Base-by-base conservation (phyloP, 257 asterid genomes). In the Craterostigma plantagineum region DNA sequence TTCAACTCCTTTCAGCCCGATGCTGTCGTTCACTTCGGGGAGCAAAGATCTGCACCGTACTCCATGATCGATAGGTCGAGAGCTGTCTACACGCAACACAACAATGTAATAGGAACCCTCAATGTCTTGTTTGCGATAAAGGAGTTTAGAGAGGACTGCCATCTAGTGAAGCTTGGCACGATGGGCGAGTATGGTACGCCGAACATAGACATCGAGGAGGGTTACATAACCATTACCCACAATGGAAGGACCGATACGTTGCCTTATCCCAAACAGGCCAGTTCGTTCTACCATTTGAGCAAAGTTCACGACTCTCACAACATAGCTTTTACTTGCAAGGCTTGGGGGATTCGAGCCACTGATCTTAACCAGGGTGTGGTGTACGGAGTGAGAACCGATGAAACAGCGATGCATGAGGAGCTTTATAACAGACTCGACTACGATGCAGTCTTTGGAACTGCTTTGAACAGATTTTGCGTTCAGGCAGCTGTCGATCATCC, bases 141-240 rank as follows among this genome's bases (percentile, higher is more conserved):
- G 56, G 98, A 87, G 60, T 82, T 58, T 16, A 63, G 73, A 10
- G 95, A 79, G 44, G 95, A 87, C 59, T 87, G 98, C 54, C 98
- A 87, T 67, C 71, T 87, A 1, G 95, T 87, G 68, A 87, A 87
- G 56, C 93, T 87, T 10, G 98, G 95, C 45, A 87, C 98, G 30
- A 87, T 87, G 98, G 98, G 98, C n/a, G 98, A 87, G 42, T 87
- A 87, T 13, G 98, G 98, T 8, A 87, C 95, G 16, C 98, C 98
- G 3, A 87, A 87, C 38, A 87, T 87, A 46, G 95, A 87, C 45
- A 87, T 87, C 6, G 98, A 87, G 58, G 98, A 87, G 60, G 98
- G 98, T n/a, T 87, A 51, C 47, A 64, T 87, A 51, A 82, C 93
- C 13, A 72, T 87, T 39, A 74, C 81, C 11, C 98, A 87, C 41